phyloP scores from a whole-genome alignment of 179 eudicot species.

The Amaranthus tricolor region DNA sequence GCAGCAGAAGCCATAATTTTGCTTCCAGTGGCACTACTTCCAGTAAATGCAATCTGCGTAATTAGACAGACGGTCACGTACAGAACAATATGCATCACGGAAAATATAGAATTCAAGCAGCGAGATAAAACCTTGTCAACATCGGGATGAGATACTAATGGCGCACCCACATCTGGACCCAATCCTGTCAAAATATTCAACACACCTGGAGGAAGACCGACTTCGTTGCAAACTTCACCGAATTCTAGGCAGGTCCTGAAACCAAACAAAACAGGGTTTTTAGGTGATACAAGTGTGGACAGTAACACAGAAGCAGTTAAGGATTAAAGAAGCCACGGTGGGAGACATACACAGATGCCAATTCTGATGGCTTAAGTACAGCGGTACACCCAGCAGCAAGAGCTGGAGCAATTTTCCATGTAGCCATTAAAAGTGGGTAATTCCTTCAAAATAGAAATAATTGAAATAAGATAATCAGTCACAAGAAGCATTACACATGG shows the following conservation, averaged over 20 bases:
- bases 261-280: slow-evolving; percentile 8
- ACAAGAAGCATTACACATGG: neutral
- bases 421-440: slow-evolving; percentile 92
- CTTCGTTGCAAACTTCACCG: slow-evolving; percentile 78
- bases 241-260: slow-evolving; percentile 92
- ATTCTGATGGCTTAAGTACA: slow-evolving; percentile 90
- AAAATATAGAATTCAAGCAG: slow-evolving; percentile 9
- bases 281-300: slow-evolving; percentile 1
- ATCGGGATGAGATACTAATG: slow-evolving; percentile 88
- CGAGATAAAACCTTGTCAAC: slow-evolving; percentile 73
- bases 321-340: slow-evolving; percentile 1
- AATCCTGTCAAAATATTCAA: slow-evolving; percentile 84
- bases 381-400: slow-evolving; percentile 99
- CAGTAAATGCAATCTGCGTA: slow-evolving; percentile 88
- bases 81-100: neutral
- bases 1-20: slow-evolving; percentile 95
- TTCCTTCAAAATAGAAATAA: slow-evolving; percentile 50
- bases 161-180: slow-evolving; percentile 94
- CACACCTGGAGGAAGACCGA: slow-evolving; percentile 89
- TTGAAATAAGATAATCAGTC: neutral
- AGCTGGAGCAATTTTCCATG: slow-evolving; percentile 99
- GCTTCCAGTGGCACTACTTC: slow-evolving; percentile 90
- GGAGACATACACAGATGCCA: slow-evolving; percentile 74
- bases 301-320: neutral
- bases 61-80: slow-evolving; percentile 2